phyloP scores from a whole-genome alignment of 768 basidiomycete genomes.

The Amanita rubescens region DNA sequence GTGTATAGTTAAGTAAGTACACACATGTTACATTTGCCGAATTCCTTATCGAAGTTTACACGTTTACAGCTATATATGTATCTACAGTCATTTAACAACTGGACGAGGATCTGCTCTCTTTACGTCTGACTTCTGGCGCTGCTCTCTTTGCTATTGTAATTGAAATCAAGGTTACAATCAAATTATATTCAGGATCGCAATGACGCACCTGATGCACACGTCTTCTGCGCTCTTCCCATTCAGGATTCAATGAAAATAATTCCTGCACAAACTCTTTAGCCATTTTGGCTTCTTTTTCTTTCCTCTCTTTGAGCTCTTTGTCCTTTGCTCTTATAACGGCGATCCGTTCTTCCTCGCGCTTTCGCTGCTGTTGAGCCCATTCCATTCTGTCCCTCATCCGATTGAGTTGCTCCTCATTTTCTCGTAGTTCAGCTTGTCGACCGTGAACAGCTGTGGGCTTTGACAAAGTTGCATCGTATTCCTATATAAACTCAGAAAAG shows the following conservation, averaged over 20 bases:
- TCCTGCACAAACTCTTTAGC: slow-evolving; percentile 49
- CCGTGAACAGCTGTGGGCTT: neutral
- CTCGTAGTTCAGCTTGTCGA: neutral
- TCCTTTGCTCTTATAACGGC: slow-evolving; percentile 26
- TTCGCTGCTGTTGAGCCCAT: slow-evolving; percentile 46
- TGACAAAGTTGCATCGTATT: slow-evolving; percentile 37
- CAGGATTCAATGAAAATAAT: slow-evolving; percentile 49
- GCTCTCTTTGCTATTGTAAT: slow-evolving; percentile 1
- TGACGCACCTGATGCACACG: slow-evolving; percentile 41
- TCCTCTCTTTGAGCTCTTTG: slow-evolving; percentile 34
- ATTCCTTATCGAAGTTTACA: neutral
- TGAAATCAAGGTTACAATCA: neutral
- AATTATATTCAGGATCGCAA: neutral
- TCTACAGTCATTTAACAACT: neutral
- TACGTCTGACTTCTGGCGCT: neutral
- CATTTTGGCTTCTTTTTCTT: slow-evolving; percentile 21
- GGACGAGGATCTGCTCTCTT: neutral
- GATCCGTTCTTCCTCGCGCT: slow-evolving; percentile 44
- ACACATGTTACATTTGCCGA: neutral
- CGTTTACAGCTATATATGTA: neutral
- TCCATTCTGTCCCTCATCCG: slow-evolving; percentile 43
- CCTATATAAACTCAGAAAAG: slow-evolving; percentile 19
- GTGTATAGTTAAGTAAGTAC: slow-evolving; percentile 23
- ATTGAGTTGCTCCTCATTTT: slow-evolving; percentile 11
- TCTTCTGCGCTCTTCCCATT: slow-evolving; percentile 51